Base-by-base conservation (phyloP, 2,329 filamentous ascomycete species). In the Diaporthe caulivora region DNA sequence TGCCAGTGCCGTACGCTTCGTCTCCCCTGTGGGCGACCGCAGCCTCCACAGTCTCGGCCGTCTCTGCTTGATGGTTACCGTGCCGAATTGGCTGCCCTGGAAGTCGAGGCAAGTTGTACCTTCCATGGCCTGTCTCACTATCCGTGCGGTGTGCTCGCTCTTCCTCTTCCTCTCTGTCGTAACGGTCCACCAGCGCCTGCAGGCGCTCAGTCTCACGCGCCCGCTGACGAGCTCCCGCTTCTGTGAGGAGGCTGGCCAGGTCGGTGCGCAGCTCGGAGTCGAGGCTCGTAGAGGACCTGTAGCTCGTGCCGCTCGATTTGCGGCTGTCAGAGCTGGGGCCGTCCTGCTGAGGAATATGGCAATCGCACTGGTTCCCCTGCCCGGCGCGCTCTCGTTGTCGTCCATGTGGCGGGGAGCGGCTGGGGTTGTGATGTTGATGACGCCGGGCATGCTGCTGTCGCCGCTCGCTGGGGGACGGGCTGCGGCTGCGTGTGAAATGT, bases 221-320 rank as follows among this genome's bases (percentile, higher is more conserved):
- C 13, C 68, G 68, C 55, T 42, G 47, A 31, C 68, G 68, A 24
- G 42, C 44, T 3, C 13, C 68, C 9, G 55, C 55, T 7, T 51
- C 54, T 24, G 31, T 18, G 2, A 71, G 44, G 17, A 71, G 68
- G 68, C 44, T 53, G 9, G 53, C 68, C 42, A 62, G 55, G 11
- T 60, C 68, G 13, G 55, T 51, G 29, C 55, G 68, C 55, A 71
- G 21, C 8, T 71, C 68, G 31, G 68, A 71, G 44, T 71, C 68
- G 29, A 71, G 55, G 1, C 68, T 71, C 3, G 55, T 60, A 17
- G 55, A 62, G 31, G 68, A 71, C 44, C 26, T 62, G 44, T 71
- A 62, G 68, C 68, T 71, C 26, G 31, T 62, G 18, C 51, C 40
- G 55, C 40, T 62, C 26, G 68, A 71, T 9, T 7, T 53, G 55